Percentiles rank a stretch among this genome's conserved stretches.
Conservation (phyloP, 768 basidiomycete genomes). For the Rhodotorula toruloides region DNA sequence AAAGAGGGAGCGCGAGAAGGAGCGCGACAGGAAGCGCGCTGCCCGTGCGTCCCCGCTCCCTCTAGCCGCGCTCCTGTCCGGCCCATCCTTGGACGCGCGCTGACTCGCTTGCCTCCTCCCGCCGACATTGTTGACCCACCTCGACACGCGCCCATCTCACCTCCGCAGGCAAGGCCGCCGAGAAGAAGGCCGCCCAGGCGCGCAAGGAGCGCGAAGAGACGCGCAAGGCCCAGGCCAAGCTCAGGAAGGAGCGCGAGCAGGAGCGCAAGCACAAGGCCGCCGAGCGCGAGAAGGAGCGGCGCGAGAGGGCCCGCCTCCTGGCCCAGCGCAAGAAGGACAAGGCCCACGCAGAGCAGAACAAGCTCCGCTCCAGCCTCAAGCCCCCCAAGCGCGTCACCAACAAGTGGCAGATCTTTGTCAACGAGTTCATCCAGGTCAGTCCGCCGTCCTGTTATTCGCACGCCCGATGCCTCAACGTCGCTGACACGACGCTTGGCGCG, state of each 20-base stretch:
- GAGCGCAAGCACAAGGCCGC: background rate
- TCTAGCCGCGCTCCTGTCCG: background rate
- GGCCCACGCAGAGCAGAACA: background rate
- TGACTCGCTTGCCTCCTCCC: too few relatives aligned
- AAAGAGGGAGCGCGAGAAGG: conserved; percentile 11
- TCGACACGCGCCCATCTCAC: too few relatives aligned
- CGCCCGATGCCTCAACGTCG: too few relatives aligned
- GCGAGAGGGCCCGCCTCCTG: conserved; percentile 25
- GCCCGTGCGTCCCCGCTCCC: background rate
- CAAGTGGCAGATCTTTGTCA: conserved; percentile 28
- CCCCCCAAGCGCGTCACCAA: conserved; percentile 28
- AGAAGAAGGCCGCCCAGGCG: background rate
- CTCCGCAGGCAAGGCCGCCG: too few relatives aligned
- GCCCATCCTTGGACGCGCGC: too few relatives aligned
- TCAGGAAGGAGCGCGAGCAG: conserved; percentile 6
- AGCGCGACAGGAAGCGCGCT: conserved; percentile 21
- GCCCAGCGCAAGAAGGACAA: conserved; percentile 15
- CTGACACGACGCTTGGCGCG: too few relatives aligned
- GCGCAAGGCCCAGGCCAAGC: conserved; percentile 15
- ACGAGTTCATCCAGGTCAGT: conserved; percentile 25
- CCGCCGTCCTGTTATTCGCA: too few relatives aligned
- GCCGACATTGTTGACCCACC: too few relatives aligned
- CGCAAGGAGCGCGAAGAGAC: conserved; percentile 21
- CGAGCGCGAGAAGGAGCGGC: conserved; percentile 16
- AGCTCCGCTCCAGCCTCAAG: conserved; percentile 6